A percentile compares a stretch with the other conserved stretches of the same genome.
These are phyloP conservation scores for Combretum micranthum DNA, from an alignment of 345 rosid genomes.

Conservation along the genomic window DNA sequence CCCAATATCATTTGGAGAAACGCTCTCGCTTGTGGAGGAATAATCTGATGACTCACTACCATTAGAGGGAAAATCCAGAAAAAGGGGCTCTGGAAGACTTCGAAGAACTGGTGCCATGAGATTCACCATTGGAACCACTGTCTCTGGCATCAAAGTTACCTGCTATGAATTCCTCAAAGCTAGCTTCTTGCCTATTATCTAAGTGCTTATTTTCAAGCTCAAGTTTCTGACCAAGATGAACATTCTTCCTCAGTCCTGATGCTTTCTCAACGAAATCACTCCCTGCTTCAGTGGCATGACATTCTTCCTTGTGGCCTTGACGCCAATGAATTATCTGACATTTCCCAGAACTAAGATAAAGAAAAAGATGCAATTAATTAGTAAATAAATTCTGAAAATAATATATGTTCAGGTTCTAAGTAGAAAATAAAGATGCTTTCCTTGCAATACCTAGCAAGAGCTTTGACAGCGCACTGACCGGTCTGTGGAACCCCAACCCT, in stretches of 20 bases:
- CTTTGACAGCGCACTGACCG: no score
- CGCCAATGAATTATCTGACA: constrained; percentile 51
- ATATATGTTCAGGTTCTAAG: no score
- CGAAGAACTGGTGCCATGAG: constrained; percentile 26
- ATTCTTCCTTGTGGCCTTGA: constrained; percentile 43
- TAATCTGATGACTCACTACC: constrained; percentile 65
- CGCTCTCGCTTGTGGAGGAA: constrained; percentile 57
- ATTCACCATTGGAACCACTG: constrained; percentile 35
- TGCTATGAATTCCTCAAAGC: constrained; percentile 21
- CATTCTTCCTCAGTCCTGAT: constrained; percentile 8
- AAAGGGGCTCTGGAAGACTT: constrained; percentile 57
- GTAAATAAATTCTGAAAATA: neutral
- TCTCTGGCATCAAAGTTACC: constrained; percentile 24
- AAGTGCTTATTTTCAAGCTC: constrained; percentile 15
- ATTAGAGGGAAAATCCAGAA: constrained; percentile 66
- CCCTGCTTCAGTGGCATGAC: constrained; percentile 25
- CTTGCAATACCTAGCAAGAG: neutral
- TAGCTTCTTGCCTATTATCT: constrained; percentile 18
- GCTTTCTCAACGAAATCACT: constrained; percentile 9
- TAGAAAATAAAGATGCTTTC: neutral
- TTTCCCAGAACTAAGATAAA: constrained; percentile 35
- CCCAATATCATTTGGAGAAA: constrained; percentile 42
- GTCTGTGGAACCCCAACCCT: no score
- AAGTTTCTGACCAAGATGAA: neutral
- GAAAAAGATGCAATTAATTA: neutral